phyloP scores from a whole-genome alignment of 306 rosid species.

The Glycine tomentella region DNA sequence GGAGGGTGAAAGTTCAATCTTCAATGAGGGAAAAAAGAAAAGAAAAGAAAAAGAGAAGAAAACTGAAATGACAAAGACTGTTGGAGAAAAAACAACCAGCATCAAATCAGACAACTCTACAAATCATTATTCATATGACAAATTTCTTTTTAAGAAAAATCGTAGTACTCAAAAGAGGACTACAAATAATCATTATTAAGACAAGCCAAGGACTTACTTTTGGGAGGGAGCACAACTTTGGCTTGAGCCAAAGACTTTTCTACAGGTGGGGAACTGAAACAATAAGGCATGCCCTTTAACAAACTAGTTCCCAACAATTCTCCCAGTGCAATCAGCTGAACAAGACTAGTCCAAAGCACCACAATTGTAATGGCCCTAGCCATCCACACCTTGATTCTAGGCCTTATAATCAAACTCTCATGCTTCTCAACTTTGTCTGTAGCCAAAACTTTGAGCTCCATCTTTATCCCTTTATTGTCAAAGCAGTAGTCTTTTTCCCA shows the following conservation, averaged over 20 bases:
- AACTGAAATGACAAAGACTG: background rate
- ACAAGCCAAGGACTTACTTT: conserved; percentile 56
- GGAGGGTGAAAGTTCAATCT: background rate
- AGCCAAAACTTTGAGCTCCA: conserved; percentile 55
- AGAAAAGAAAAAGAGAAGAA: background rate
- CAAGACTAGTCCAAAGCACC: conserved; percentile 68
- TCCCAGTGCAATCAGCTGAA: conserved; percentile 67
- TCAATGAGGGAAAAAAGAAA: too few relatives aligned
- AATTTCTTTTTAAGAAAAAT: background rate
- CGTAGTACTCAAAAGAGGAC: background rate
- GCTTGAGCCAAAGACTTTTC: conserved; percentile 48
- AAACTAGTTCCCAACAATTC: conserved; percentile 57
- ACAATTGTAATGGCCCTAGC: conserved; percentile 61
- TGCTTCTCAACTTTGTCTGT: conserved; percentile 62
- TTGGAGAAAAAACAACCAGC: background rate
- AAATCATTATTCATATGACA: background rate
- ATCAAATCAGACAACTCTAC: background rate
- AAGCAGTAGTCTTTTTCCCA: conserved; percentile 25
- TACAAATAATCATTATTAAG: background rate
- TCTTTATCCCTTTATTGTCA: conserved; percentile 47
- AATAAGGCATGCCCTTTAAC: conserved; percentile 62
- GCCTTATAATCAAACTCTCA: conserved; percentile 53
- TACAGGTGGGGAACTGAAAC: conserved; percentile 49
- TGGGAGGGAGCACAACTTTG: conserved; percentile 59
- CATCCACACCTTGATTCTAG: conserved; percentile 68